A percentile compares a stretch with the other conserved stretches of the same genome.
These are phyloP conservation scores for Starmerella scarabaei DNA, from an alignment of 805 yeast species.

Conservation along the genomic window DNA sequence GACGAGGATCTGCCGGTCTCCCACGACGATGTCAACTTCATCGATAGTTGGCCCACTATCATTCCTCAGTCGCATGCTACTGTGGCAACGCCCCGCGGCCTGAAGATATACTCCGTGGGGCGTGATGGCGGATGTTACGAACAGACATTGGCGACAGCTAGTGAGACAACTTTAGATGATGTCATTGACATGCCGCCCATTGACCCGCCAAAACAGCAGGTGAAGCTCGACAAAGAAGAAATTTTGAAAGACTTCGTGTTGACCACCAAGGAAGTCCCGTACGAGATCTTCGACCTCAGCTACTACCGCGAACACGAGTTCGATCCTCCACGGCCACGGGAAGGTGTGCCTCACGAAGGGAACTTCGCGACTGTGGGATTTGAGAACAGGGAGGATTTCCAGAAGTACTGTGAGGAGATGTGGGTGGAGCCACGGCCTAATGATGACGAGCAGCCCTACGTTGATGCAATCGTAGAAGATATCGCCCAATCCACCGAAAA, in stretches of 20 bases:
- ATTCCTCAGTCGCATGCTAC: constrained; percentile 16
- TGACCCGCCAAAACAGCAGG: background rate
- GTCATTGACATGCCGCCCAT: constrained; percentile 7
- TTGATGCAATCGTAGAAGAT: background rate
- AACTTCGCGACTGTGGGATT: constrained; percentile 8
- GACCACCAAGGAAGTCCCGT: background rate
- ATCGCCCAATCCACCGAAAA: background rate
- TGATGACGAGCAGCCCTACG: constrained; percentile 7
- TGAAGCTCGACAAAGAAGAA: background rate
- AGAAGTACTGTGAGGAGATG: constrained; percentile 13
- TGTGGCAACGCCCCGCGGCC: background rate
- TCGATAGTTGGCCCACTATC: constrained; percentile 19
- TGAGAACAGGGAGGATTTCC: constrained; percentile 6
- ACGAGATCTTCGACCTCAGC: background rate
- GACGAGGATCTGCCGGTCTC: constrained; percentile 29
- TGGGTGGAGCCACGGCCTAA: constrained; percentile 21
- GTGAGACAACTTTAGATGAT: background rate
- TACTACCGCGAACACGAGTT: too few relatives aligned
- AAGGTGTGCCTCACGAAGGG: too few relatives aligned
- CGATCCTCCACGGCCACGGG: too few relatives aligned
- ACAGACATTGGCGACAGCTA: constrained; percentile 10
- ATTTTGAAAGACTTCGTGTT: background rate
- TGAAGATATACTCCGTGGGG: constrained; percentile 11
- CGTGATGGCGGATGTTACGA: constrained; percentile 18
- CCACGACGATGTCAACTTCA: constrained; percentile 17